These are phyloP conservation scores for Tarenaya hassleriana DNA, from an alignment of 345 rosid genomes.

Conservation along the genomic window DNA sequence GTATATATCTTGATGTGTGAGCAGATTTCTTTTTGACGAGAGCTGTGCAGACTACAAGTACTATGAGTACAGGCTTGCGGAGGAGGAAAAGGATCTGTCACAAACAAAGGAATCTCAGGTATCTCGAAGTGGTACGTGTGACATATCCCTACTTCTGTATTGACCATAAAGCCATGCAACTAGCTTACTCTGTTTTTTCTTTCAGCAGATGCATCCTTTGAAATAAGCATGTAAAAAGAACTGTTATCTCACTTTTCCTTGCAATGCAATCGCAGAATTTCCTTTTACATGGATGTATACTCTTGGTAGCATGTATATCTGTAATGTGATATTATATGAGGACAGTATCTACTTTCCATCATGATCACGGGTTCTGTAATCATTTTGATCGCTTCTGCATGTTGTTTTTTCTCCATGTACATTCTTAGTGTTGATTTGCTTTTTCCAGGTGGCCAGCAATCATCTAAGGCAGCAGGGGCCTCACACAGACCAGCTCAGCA, in stretches of 20 bases:
- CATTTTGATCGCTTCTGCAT: no score
- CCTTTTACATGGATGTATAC: not conserved
- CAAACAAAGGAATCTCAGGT: constrained; percentile 42
- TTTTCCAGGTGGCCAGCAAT: constrained; percentile 41
- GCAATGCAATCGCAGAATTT: not conserved
- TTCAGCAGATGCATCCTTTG: constrained; percentile 1
- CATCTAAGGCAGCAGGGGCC: constrained; percentile 35
- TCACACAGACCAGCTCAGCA: constrained; percentile 46
- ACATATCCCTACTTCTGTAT: not conserved
- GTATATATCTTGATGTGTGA: constrained; percentile 15
- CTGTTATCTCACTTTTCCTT: not conserved
- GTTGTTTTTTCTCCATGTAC: not conserved
- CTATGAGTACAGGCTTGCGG: constrained; percentile 61
- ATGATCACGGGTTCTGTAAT: no score
- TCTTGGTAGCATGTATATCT: not conserved
- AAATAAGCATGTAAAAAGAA: constrained; percentile 6
- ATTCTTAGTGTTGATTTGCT: constrained; percentile 12
- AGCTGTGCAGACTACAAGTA: constrained; percentile 80
- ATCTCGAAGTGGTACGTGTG: constrained; percentile 42
- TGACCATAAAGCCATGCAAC: not conserved
- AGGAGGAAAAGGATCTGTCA: constrained; percentile 67
- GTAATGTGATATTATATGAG: constrained; percentile 2
- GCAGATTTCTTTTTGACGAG: constrained; percentile 85
- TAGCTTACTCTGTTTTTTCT: constrained; percentile 4
- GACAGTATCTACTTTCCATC: constrained; percentile 3